These are phyloP conservation scores for Penicillium roqueforti DNA, from an alignment of 495 filamentous ascomycete species.

Conservation along the genomic window DNA sequence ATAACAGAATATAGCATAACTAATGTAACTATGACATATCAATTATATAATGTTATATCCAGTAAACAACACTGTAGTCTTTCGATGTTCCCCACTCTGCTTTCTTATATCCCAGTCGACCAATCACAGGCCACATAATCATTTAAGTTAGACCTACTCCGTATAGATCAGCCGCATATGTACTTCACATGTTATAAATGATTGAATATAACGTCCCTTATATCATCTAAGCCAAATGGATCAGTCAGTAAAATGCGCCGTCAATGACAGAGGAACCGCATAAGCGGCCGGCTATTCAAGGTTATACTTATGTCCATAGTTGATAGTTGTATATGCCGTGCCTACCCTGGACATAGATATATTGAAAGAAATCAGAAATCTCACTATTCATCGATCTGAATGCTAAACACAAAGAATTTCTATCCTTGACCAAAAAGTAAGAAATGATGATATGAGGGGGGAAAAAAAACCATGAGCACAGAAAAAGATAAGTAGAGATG, in stretches of 20 bases:
- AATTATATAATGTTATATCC: not conserved
- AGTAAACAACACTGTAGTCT: not conserved
- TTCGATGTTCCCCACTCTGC: not conserved
- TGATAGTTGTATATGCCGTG: not conserved
- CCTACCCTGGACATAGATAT: not conserved
- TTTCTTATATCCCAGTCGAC: conserved; percentile 11
- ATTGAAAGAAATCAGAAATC: not conserved
- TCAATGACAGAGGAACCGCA: too few relatives aligned
- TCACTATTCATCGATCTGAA: not conserved
- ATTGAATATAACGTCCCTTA: not conserved
- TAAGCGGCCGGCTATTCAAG: not conserved
- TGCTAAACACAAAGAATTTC: not conserved
- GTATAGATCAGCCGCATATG: not conserved
- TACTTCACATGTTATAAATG: not conserved
- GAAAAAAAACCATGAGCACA: not conserved
- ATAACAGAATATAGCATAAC: not conserved
- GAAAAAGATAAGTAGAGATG: conserved; percentile 3
- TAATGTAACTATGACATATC: not conserved
- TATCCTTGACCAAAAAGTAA: conserved; percentile 1
- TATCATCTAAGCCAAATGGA: too few relatives aligned
- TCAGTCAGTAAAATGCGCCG: not conserved
- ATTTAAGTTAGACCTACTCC: not conserved
- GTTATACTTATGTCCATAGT: not conserved
- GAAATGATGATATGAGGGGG: conserved; percentile 9
- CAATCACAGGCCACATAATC: conserved; percentile 5